A percentile compares a stretch with the other conserved stretches of the same genome.
These are phyloP conservation scores for Durio zibethinus DNA, from an alignment of 345 rosid species.

Conservation along the genomic window DNA sequence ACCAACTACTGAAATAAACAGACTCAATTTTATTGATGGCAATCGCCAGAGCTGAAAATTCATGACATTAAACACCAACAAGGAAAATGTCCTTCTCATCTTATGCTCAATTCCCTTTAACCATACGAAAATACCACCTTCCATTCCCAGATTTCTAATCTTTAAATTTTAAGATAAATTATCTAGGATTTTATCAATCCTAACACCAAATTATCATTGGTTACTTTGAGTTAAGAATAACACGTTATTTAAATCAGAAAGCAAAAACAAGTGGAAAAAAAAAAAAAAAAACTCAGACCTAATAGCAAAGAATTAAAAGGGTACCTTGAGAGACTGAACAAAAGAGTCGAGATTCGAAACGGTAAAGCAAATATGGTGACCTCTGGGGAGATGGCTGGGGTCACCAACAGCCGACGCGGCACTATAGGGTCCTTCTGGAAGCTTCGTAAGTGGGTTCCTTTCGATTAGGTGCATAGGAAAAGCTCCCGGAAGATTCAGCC, in stretches of 20 bases:
- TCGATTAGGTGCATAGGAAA: constrained; percentile 75
- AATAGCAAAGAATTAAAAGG: not conserved
- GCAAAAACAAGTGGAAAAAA: not conserved
- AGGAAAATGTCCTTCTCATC: not conserved
- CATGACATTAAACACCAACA: not conserved
- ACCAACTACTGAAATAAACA: not conserved
- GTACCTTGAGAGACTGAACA: constrained; percentile 61
- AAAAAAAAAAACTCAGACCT: too few species aligned
- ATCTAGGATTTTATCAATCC: not conserved
- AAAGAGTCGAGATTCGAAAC: constrained; percentile 73
- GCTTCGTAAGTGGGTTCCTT: constrained; percentile 55
- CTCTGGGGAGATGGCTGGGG: constrained; percentile 70
- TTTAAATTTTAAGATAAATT: not conserved
- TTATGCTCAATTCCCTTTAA: not conserved
- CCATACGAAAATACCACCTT: not conserved
- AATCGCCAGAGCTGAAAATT: not conserved
- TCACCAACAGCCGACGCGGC: constrained; percentile 50
- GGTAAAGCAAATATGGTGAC: constrained; percentile 83
- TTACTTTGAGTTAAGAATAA: not conserved
- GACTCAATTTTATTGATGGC: not conserved
- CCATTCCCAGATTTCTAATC: not conserved
- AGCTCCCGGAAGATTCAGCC: constrained; percentile 68
- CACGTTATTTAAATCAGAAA: not conserved
- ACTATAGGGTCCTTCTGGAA: constrained; percentile 87
- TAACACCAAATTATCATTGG: not conserved